Evolutionary conservation across 78 protist genomes (phyloP), one percentile per base, ranked within the genome.

Genomic region (Protostelium mycophagum): DNA sequence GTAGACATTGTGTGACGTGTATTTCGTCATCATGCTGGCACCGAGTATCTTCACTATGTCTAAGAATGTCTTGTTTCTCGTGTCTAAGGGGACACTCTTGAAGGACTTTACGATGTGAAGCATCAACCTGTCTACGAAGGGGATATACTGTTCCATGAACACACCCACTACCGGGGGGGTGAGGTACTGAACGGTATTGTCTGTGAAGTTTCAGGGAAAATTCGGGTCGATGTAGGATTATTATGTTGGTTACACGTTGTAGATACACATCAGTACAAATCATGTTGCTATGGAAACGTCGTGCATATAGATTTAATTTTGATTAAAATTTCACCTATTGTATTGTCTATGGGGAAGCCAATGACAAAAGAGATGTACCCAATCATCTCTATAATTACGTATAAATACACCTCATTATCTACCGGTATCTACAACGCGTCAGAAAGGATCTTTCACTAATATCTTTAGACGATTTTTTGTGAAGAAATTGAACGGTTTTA

Each of bases 21-120:
- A 93, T 35, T 93, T 93, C 0, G 93, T 88, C 35, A 93, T 28
- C 88, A 90, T 90, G 23, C 90, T 86, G 1, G 90, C 28, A 51
- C 95, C 95, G 85, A 93, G 88, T 34, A 93, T 90, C n/a, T 93
- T 90, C 0, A 93, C 63, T 37, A 93, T 92, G 85, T 92, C 94
- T 28, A 51, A 51, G 73, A 51, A 51, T 25, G 73, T 51, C 16
- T 16, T 5, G 16, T 51, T 51, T 16, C 73, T 51, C 73, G 31
- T 51, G 31, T 51, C 73, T 16, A 51, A 5, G 5, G 73, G 73
- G 16, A 51, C 16, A 16, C 73, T 51, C 73, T 51, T 51, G 73
- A 51, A 51, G 5, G 73, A 51, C 73, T 51, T 5, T 25, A 51
- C 73, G 73, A 51, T 51, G 73, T 5, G 16, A 25, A 16, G 31